Percentiles rank a stretch among this genome's conserved stretches.
phyloP scores from a whole-genome alignment of 176 grass and related monocot genomes.

The barley (Hordeum vulgare) region DNA sequence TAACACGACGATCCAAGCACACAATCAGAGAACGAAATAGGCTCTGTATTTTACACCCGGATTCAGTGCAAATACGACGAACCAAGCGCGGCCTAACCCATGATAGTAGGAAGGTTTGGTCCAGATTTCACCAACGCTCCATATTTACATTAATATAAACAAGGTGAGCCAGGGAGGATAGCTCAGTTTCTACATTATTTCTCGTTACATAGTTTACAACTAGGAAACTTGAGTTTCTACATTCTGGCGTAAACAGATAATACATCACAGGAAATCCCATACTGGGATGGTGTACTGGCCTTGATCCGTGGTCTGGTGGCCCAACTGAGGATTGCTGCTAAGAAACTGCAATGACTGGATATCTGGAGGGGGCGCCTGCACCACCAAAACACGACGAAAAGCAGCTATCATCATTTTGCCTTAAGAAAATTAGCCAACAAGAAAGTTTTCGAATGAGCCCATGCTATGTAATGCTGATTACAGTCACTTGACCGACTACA shows the following conservation, averaged over 20 bases:
- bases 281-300: slow-evolving; percentile 78
- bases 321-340: slow-evolving; percentile 61
- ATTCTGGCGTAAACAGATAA: not conserved
- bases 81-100: too few species aligned
- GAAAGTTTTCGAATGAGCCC: not conserved
- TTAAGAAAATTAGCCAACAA: slow-evolving; percentile 7
- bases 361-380: slow-evolving; percentile 47
- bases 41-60: too few species aligned
- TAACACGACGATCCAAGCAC: too few species aligned
- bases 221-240: slow-evolving; percentile 2
- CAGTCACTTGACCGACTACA: not conserved
- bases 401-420: not conserved
- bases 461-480: not conserved
- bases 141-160: not conserved
- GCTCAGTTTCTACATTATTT: slow-evolving; percentile 14
- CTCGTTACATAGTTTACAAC: slow-evolving; percentile 30
- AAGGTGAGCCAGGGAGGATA: not conserved
- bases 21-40: too few species aligned
- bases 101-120: not conserved
- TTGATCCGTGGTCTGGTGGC: slow-evolving; percentile 71
- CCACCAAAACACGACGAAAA: slow-evolving; percentile 11
- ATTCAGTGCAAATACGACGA: too few species aligned
- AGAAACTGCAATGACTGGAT: slow-evolving; percentile 77
- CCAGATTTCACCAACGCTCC: not conserved
- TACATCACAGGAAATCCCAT: slow-evolving; percentile 80